A percentile compares a stretch with the other conserved stretches of the same genome.
Conservation (phyloP, 2,329 filamentous ascomycete genomes). For the Drechslera avenae region DNA sequence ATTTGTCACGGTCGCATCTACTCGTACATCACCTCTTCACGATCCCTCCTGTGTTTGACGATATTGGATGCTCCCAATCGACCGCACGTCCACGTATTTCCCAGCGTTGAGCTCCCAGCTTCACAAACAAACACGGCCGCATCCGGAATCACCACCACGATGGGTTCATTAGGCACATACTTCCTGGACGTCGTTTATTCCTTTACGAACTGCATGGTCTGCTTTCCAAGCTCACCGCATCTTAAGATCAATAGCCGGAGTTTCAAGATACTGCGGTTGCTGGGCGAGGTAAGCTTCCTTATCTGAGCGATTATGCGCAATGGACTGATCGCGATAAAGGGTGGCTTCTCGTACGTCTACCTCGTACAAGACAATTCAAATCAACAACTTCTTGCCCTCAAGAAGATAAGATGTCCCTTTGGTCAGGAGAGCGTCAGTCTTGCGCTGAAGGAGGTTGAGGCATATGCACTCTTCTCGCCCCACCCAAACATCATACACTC, state of each 20-base stretch:
- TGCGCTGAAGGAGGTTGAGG: constrained; percentile 96
- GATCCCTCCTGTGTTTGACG: background rate
- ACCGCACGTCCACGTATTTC: constrained; percentile 13
- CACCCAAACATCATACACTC: constrained; percentile 85
- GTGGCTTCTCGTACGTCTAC: constrained; percentile 98
- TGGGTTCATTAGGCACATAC: constrained; percentile 57
- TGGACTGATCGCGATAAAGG: constrained; percentile 56
- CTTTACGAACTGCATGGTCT: constrained; percentile 92
- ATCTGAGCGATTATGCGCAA: background rate
- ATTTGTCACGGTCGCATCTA: background rate
- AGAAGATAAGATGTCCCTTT: constrained; percentile 98
- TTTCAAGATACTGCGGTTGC: constrained; percentile 92
- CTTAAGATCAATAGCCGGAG: constrained; percentile 93
- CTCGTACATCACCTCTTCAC: background rate
- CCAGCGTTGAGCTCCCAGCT: constrained; percentile 22
- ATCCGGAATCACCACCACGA: constrained; percentile 19
- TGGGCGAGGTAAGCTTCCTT: constrained; percentile 76
- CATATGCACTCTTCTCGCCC: constrained; percentile 86
- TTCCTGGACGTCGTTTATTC: constrained; percentile 89
- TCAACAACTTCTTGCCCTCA: constrained; percentile 87
- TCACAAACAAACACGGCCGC: constrained; percentile 14
- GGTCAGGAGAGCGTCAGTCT: constrained; percentile 94
- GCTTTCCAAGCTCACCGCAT: constrained; percentile 91
- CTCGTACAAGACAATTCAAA: constrained; percentile 89
- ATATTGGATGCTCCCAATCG: background rate